Evolutionary conservation across 2,329 filamentous ascomycete species (phyloP), one percentile per base, ranked within the genome.

Genomic region (Verticillium nonalfalfae): DNA sequence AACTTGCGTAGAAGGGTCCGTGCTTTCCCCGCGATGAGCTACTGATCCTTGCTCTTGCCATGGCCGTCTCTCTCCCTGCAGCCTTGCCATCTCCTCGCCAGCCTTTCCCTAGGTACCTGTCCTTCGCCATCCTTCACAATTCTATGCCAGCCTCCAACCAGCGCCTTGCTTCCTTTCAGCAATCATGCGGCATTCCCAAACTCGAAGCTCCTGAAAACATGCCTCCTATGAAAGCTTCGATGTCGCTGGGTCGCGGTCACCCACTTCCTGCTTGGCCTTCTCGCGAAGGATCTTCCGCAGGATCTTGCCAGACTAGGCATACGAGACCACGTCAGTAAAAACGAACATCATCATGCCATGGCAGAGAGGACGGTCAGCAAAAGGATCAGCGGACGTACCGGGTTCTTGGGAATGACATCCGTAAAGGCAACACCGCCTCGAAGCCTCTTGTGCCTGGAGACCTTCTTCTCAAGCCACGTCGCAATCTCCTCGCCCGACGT

Each of bases 351-450:
- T 45, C 26, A 6, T 40, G 6, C 3, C 31, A 57, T 1, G 9
- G 54, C 3, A 15, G 15, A 40, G 14, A 50, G 7, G 21, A 45
- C 55, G 34, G 15, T 40, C 26, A 36, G 38, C 26, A 26, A 26
- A 26, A 26, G 26, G 26, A 26, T 26, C 26, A 26, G 26, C 26
- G 35, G 50, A 74, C 80, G 71, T 69, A 86, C 84, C 40, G 86
- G 85, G 66, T 73, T 72, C 67, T 74, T 75, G 2, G 90, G 90
- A 58, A 93, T 87, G 5, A 76, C 77, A 54, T 90, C 84, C 1
- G 87, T 74, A 70, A 92, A 90, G 13, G 82, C 77, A 1, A 93
- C 85, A 1, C 90, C 90, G 0, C 90, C 90, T 35, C 79, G 85
- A 58, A 93, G 77, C 64, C 84, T 79, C 74, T 93, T 93, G 66